phyloP scores from a whole-genome alignment of 768 basidiomycete species.

The Mycena albidolilacea region DNA sequence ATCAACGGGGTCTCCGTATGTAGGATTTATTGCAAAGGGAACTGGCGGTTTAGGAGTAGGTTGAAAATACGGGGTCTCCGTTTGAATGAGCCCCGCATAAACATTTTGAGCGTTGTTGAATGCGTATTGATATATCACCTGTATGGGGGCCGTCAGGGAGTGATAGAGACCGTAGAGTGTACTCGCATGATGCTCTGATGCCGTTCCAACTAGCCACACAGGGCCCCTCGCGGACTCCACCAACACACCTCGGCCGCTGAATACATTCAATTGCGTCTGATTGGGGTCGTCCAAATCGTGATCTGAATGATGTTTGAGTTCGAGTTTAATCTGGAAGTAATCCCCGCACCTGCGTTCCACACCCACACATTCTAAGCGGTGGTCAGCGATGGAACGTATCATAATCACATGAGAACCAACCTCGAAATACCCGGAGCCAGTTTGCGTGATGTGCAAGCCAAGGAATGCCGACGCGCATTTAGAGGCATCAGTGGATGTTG shows the following conservation, averaged over 20 bases:
- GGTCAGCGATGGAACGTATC: not conserved
- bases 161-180: not conserved
- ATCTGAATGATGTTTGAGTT: not conserved
- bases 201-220: slow-evolving; percentile 10
- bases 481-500: not conserved
- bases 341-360: slow-evolving; percentile 3
- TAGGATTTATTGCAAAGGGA: slow-evolving; percentile 54
- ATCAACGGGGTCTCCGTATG: slow-evolving; percentile 52
- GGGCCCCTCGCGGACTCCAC: not conserved
- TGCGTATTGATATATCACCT: slow-evolving; percentile 55
- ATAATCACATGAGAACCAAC: not conserved
- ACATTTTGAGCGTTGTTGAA: slow-evolving; percentile 60
- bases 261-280: not conserved
- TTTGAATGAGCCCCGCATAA: slow-evolving; percentile 67
- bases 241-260: not conserved
- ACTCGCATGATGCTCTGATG: slow-evolving; percentile 7
- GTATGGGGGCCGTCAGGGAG: not conserved
- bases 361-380: not conserved
- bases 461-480: not conserved
- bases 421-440: slow-evolving; percentile 1
- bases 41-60: slow-evolving; percentile 59
- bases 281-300: not conserved
- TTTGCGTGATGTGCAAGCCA: not conserved
- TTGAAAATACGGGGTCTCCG: slow-evolving; percentile 70
- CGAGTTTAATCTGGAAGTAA: not conserved